These are phyloP conservation scores for Tricholoma furcatifolium DNA, from an alignment of 768 basidiomycete species.

Conservation along the genomic window DNA sequence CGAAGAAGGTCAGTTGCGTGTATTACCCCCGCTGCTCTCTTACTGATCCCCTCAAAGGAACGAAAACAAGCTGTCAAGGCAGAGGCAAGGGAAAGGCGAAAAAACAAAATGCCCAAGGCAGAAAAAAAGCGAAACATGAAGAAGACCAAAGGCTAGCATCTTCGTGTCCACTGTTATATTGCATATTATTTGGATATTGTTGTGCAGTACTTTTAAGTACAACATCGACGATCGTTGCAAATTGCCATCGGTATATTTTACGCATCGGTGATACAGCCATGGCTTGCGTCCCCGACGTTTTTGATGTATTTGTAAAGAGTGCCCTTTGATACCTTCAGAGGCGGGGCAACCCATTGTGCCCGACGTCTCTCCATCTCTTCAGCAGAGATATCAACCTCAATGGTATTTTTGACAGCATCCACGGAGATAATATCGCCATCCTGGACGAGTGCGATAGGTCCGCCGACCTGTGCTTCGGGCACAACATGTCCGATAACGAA, in stretches of 20 bases:
- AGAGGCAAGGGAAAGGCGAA: slow-evolving; percentile 83
- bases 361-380: slow-evolving; percentile 78
- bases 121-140: slow-evolving; percentile 91
- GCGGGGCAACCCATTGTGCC: slow-evolving; percentile 77
- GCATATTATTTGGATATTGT: background rate
- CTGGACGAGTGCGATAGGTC: slow-evolving; percentile 86
- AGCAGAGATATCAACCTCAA: slow-evolving; percentile 72
- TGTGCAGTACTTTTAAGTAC: slow-evolving; percentile 4
- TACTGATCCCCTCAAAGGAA: slow-evolving; percentile 50
- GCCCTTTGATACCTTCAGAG: slow-evolving; percentile 80
- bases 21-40: background rate
- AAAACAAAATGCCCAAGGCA: slow-evolving; percentile 92
- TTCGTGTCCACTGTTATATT: background rate
- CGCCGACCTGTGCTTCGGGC: slow-evolving; percentile 93
- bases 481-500: slow-evolving; percentile 98
- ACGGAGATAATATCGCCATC: slow-evolving; percentile 89
- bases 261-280: slow-evolving; percentile 89
- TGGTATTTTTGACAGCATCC: slow-evolving; percentile 84
- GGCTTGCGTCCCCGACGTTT: slow-evolving; percentile 86
- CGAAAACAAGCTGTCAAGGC: slow-evolving; percentile 88
- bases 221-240: background rate
- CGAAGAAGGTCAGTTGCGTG: slow-evolving; percentile 68
- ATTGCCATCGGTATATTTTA: slow-evolving; percentile 28
- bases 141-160: slow-evolving; percentile 33
- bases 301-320: slow-evolving; percentile 90